phyloP scores from a whole-genome alignment of 2,329 filamentous ascomycete genomes.

The Pestalotiopsis sp. region DNA sequence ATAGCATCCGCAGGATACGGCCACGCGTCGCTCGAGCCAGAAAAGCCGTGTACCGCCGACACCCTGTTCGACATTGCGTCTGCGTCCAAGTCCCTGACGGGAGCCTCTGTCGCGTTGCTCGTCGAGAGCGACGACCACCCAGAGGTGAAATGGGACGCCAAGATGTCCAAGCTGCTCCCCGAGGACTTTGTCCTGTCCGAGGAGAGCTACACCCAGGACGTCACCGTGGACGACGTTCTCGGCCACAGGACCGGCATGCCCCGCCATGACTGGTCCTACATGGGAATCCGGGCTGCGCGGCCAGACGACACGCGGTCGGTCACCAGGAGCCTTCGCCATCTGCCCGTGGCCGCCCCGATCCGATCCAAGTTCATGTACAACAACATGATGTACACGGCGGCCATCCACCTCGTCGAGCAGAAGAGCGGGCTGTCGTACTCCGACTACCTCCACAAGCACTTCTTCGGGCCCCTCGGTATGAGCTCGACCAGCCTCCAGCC shows the following conservation, averaged over 20 bases:
- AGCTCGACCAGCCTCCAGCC: background rate
- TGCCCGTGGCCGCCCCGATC: slow-evolving; percentile 19
- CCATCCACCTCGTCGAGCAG: slow-evolving; percentile 23
- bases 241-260: slow-evolving; percentile 27
- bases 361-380: slow-evolving; percentile 22
- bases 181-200: slow-evolving; percentile 27
- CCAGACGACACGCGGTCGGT: slow-evolving; percentile 22
- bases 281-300: slow-evolving; percentile 6
- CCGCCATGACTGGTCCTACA: slow-evolving; percentile 14
- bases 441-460: slow-evolving; percentile 22
- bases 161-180: slow-evolving; percentile 18
- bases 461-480: slow-evolving; percentile 13
- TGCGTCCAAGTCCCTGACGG: slow-evolving; percentile 30
- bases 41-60: slow-evolving; percentile 27
- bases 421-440: slow-evolving; percentile 16
- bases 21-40: slow-evolving; percentile 27
- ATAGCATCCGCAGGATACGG: slow-evolving; percentile 24
- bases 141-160: slow-evolving; percentile 28
- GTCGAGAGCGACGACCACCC: slow-evolving; percentile 32
- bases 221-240: slow-evolving; percentile 27
- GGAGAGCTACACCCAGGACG: slow-evolving; percentile 21
- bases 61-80: slow-evolving; percentile 32
- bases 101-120: slow-evolving; percentile 28
- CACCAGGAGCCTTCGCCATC: slow-evolving; percentile 25
- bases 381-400: slow-evolving; percentile 28